phyloP scores from a whole-genome alignment of 441 rosid genomes.

The Melastoma candidum region DNA sequence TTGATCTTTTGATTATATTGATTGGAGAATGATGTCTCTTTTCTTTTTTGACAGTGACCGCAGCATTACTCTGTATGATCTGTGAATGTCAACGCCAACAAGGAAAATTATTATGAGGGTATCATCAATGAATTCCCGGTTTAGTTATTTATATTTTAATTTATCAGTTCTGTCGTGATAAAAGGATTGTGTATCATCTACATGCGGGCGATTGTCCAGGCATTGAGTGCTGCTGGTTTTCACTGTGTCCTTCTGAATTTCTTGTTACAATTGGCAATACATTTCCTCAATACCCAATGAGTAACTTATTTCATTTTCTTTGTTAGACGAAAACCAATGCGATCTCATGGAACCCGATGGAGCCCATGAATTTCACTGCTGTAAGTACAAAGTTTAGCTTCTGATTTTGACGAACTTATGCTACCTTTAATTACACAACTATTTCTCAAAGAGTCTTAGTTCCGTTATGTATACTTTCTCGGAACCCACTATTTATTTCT shows the following conservation, averaged over 20 bases:
- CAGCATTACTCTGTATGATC: conserved; percentile 75
- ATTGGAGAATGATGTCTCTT: not conserved
- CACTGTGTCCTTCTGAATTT: not conserved
- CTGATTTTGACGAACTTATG: not conserved
- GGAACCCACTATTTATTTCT: too few relatives aligned
- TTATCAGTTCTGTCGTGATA: conserved; percentile 2
- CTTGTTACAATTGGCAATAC: not conserved
- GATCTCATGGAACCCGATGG: conserved; percentile 97
- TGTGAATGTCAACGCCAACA: conserved; percentile 72
- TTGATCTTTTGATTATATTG: not conserved
- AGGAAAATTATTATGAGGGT: conserved; percentile 85
- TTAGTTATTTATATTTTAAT: not conserved
- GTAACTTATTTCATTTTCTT: conserved; percentile 13
- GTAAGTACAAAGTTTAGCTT: conserved; percentile 34
- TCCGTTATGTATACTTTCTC: too few relatives aligned
- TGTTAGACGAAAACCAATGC: conserved; percentile 85
- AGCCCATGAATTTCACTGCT: conserved; percentile 95
- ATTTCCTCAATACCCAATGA: not conserved
- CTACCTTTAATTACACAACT: too few relatives aligned
- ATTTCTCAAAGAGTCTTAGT: too few relatives aligned
- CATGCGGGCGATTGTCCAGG: too few relatives aligned
- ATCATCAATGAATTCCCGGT: conserved; percentile 11
- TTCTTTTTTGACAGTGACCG: conserved; percentile 48
- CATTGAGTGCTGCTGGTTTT: too few relatives aligned
- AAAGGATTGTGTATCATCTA: too few relatives aligned